phyloP scores from a whole-genome alignment of 306 rosid genomes.

The Prunus davidiana region DNA sequence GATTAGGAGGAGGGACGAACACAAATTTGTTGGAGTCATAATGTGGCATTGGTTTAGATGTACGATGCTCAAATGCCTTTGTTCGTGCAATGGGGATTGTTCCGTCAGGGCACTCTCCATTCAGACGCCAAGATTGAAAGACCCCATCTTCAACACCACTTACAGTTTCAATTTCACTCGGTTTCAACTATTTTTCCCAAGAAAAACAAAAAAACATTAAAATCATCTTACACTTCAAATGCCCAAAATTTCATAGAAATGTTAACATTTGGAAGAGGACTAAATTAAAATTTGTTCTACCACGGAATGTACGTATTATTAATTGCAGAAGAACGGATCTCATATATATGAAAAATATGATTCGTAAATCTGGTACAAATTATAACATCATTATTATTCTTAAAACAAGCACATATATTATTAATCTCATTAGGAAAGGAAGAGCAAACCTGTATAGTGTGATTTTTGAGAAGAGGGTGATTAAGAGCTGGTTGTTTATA shows the following conservation, averaged over 20 bases:
- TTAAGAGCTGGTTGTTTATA: constrained; percentile 28
- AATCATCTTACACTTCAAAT: background rate
- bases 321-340: too few species aligned
- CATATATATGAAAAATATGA: too few species aligned
- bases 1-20: background rate
- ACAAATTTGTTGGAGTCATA: background rate
- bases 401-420: too few species aligned
- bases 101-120: constrained; percentile 26
- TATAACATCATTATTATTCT: too few species aligned
- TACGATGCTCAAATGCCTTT: background rate
- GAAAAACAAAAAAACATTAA: background rate
- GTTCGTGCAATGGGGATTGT: constrained; percentile 20
- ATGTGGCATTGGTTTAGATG: background rate
- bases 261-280: too few species aligned
- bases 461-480: constrained; percentile 27
- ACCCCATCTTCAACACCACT: background rate
- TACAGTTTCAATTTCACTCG: background rate
- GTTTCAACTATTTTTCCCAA: constrained; percentile 1
- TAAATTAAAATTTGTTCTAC: too few species aligned
- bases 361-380: too few species aligned
- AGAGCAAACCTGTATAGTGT: constrained; percentile 19
- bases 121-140: constrained; percentile 11
- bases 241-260: background rate
- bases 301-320: too few species aligned
- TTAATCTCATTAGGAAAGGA: background rate